phyloP scores from a whole-genome alignment of 345 rosid species.

The Lepidium sativum region DNA sequence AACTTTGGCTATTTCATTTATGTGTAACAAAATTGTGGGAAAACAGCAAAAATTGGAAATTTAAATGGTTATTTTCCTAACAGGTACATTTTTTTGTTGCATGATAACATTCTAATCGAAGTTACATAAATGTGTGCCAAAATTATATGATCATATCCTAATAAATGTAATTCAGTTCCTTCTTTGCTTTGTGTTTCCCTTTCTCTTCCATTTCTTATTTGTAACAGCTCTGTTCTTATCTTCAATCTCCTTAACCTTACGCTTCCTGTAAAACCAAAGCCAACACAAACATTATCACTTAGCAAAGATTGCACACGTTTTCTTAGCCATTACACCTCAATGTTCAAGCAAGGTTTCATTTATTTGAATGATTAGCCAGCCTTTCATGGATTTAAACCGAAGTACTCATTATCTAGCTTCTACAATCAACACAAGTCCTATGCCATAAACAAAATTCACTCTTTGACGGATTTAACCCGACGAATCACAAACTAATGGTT shows the following conservation, averaged over 20 bases:
- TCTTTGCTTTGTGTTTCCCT: conserved; percentile 55
- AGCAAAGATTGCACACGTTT: neutral
- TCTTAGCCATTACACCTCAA: neutral
- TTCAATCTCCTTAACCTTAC: conserved; percentile 80
- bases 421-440: neutral
- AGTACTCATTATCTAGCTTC: neutral
- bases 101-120: neutral
- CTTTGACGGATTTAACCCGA: neutral
- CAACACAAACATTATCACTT: neutral
- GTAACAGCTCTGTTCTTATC: conserved; percentile 44
- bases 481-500: neutral
- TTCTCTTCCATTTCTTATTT: conserved; percentile 79
- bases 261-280: conserved; percentile 45
- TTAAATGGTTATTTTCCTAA: no score
- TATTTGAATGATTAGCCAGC: neutral
- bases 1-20: no score
- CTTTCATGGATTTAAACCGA: neutral
- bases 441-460: neutral
- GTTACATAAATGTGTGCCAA: no score
- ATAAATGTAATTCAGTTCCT: conserved; percentile 35
- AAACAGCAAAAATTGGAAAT: no score
- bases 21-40: no score
- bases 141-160: neutral
- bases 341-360: neutral
- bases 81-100: neutral